Evolutionary conservation across 2,329 filamentous ascomycete species (phyloP).

Genomic region (Microdochium trichocladiopsis): DNA sequence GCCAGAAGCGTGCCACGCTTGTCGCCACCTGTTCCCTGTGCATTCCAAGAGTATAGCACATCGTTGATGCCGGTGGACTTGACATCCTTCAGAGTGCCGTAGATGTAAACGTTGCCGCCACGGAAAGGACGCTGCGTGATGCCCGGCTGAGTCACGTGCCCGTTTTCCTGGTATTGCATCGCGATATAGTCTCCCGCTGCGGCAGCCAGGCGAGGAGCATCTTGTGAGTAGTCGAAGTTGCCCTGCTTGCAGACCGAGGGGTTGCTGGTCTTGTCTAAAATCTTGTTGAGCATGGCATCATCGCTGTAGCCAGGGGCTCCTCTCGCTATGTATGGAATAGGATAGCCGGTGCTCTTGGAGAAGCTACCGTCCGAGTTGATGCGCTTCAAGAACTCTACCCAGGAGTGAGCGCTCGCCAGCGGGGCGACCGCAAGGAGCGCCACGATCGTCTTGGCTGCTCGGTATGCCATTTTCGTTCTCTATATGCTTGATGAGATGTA

Average conservation of each 20-base stretch:
- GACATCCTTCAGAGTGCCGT: constrained; percentile 52
- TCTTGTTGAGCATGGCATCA: constrained; percentile 50
- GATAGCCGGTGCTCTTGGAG: constrained; percentile 62
- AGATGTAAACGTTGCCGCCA: constrained; percentile 67
- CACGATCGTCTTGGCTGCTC: constrained; percentile 6
- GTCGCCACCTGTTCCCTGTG: constrained; percentile 74
- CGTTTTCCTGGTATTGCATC: constrained; percentile 66
- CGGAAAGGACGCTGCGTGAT: constrained; percentile 52
- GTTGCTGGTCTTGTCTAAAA: constrained; percentile 40
- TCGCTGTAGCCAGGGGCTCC: constrained; percentile 49
- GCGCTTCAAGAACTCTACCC: constrained; percentile 70
- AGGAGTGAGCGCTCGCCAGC: constrained; percentile 57
- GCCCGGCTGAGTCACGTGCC: constrained; percentile 58
- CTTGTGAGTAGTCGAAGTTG: not conserved
- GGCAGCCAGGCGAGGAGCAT: constrained; percentile 46
- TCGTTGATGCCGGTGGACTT: constrained; percentile 14
- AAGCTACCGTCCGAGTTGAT: constrained; percentile 71
- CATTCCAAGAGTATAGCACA: constrained; percentile 72
- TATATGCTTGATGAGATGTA: not conserved
- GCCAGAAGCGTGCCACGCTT: constrained; percentile 68
- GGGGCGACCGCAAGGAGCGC: constrained; percentile 22
- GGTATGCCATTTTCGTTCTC: constrained; percentile 10
- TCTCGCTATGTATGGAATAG: constrained; percentile 63
- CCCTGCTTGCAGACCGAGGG: constrained; percentile 47
- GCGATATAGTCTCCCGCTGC: constrained; percentile 57